Conservation (phyloP, 768 basidiomycete species). For the Tephrocybe sp. region DNA sequence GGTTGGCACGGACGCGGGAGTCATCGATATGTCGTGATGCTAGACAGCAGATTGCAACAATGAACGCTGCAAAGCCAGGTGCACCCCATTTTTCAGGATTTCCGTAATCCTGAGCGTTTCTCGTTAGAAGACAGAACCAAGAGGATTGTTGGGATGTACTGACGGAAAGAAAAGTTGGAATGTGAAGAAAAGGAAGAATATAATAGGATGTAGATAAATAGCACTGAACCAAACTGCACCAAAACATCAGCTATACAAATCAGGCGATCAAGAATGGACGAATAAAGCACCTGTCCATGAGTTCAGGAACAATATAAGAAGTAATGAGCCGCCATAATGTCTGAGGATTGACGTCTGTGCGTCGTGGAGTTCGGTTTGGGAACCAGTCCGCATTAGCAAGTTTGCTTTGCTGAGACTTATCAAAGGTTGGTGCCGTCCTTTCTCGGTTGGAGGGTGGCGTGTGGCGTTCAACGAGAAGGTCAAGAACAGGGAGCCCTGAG, state of each 20-base stretch:
- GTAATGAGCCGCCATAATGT: constrained; percentile 86
- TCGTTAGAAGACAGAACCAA: constrained; percentile 16
- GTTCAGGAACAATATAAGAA: constrained; percentile 79
- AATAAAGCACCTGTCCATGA: constrained; percentile 80
- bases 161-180: constrained; percentile 83
- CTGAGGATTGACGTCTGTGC: constrained; percentile 83
- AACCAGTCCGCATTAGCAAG: constrained; percentile 63
- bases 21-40: constrained; percentile 93
- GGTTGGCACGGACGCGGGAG: constrained; percentile 79
- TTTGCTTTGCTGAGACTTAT: constrained; percentile 27
- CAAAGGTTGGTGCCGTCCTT: constrained; percentile 19
- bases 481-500: constrained; percentile 85
- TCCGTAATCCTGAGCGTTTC: constrained; percentile 70
- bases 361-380: constrained; percentile 72
- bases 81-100: constrained; percentile 95
- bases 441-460: constrained; percentile 32
- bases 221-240: constrained; percentile 68
- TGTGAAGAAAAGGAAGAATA: constrained; percentile 87
- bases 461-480: constrained; percentile 76
- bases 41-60: constrained; percentile 89
- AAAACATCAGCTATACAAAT: background rate
- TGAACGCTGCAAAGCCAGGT: constrained; percentile 91
- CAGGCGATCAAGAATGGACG: constrained; percentile 3
- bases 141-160: constrained; percentile 23
- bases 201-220: constrained; percentile 93